Evolutionary conservation across 495 filamentous ascomycete species (phyloP), one percentile per base, ranked within the genome.

Genomic region (Lepraria neglecta): DNA sequence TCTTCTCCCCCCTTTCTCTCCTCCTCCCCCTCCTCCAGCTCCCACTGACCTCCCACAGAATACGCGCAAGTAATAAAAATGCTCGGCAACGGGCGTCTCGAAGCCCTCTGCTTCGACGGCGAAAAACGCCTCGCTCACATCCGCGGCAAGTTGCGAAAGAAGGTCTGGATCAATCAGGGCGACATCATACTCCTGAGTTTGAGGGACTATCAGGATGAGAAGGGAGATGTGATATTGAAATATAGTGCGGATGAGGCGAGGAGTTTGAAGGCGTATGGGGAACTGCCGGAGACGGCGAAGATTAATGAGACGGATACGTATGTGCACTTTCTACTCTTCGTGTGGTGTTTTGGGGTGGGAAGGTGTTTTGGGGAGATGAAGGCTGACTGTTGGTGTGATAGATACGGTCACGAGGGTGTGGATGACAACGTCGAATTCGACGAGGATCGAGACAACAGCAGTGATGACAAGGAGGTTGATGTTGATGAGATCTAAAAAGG

Each of bases 231-330:
- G 50, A 96, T 98, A 78, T 86, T 97, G 74, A 98, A 98, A 80
- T 98, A 98, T 82, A 88, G 84, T 51, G 91, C 94, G 76, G 94
- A 98, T 68, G 94, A 98, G 82, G 94, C 95, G 65, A 84, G 95
- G 73, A 87, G 83, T 65, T 80, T 98, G 69, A 96, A 95, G 81
- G 89, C 90, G 62, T 97, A 96, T 71, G 94, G 95, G 71, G 94
- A 98, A 78, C 82, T 98, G 62, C 94, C 94, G 59, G 94, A 97
- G 75, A 90, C 83, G 68, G 94, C 95, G 72, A 97, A 97, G 88
- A 97, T 97, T 82, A 97, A 97, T 82, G 92, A 97, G 84, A 96
- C 92, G 61, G 92, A 96, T 76, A 95, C 91, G 65, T 96, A 91
- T 74, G 69, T 64, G 54, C 33, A 6, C 17, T 56, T 6, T 27